phyloP scores from a whole-genome alignment of 257 asterid species.

The Rauvolfia tetraphylla region DNA sequence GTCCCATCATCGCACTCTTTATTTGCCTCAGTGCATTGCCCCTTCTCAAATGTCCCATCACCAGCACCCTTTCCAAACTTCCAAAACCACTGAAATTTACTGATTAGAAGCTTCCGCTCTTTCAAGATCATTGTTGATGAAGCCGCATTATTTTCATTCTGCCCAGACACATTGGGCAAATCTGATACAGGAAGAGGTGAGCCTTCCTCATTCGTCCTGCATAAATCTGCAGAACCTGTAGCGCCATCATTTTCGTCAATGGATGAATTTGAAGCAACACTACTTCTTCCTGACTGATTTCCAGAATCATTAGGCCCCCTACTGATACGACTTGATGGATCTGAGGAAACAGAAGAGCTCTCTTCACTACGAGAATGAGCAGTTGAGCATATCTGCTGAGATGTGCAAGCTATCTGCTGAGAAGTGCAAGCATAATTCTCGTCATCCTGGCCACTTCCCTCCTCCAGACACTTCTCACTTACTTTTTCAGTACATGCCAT shows the following conservation, averaged over 20 bases:
- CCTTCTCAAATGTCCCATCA: constrained; percentile 34
- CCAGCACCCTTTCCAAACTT: constrained; percentile 38
- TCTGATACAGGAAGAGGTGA: constrained; percentile 39
- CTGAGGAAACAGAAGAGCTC: constrained; percentile 43
- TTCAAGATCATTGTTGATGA: constrained; percentile 15
- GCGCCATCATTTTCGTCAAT: constrained; percentile 38
- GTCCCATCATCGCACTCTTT: constrained; percentile 16
- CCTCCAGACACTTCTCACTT: constrained; percentile 30
- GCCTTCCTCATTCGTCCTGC: constrained; percentile 28
- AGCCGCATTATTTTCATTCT: constrained; percentile 27
- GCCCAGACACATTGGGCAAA: constrained; percentile 29
- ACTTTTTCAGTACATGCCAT: constrained; percentile 23
- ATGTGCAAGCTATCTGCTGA: no score
- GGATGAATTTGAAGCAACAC: constrained; percentile 55
- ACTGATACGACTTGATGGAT: constrained; percentile 43
- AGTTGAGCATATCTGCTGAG: constrained; percentile 23
- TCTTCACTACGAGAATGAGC: constrained; percentile 43
- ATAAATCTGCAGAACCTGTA: constrained; percentile 17
- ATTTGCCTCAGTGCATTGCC: constrained; percentile 18
- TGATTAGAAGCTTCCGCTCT: constrained; percentile 34
- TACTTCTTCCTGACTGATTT: constrained; percentile 48
- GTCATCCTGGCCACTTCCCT: constrained; percentile 24
- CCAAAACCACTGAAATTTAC: constrained; percentile 42
- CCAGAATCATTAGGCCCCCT: constrained; percentile 33
- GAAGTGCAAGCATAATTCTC: constrained; percentile 28